Evolutionary conservation across 2,329 filamentous ascomycete species (phyloP), one percentile per base, ranked within the genome.

Genomic region (Aspergillus amoenus): DNA sequence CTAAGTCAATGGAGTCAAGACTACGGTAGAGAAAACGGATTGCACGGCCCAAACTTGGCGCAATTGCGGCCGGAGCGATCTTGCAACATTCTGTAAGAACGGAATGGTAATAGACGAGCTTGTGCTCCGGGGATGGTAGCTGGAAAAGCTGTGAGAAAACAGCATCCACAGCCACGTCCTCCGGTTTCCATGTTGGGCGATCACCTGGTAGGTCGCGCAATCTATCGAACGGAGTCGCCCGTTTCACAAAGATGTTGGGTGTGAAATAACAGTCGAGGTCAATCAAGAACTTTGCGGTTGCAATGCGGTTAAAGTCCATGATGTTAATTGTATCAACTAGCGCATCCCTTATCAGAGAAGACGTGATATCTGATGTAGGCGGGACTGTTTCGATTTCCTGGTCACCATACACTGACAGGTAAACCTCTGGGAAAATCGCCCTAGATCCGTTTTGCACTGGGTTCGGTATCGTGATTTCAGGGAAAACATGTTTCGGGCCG

Each of bases 211-310:
- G 68, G 44, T 88, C 85, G 34, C 88, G 85, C 48, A 99, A 84
- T 68, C 92, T 89, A 73, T 99, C 94, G 68, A 96, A 97, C 0
- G 92, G 87, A 1, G 91, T 97, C 1, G 91, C 93, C 57, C 94
- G 88, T 77, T 96, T 96, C 56, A 96, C 88, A 73, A 99, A 99
- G 1, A 91, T 97, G 54, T 87, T 85, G 9, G 90, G 86, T 0
- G 92, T 84, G 78, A 96, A 99, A 76, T 94, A 99, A 74, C 90
- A 95, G 73, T 99, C 94, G 37, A 97, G 82, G 67, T 97, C 93
- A 68, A 97, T 96, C 37, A 99, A 79, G 66, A 91, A 94, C 57
- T 92, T 91, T 40, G 94, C 93, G 0, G 90, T 88, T 34, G 88
- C 84, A 66, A 92, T 90, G 60, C 94, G 88, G 75, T 97, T 99